Evolutionary conservation across 768 basidiomycete species (phyloP).

Genomic region (Suillus paluster): DNA sequence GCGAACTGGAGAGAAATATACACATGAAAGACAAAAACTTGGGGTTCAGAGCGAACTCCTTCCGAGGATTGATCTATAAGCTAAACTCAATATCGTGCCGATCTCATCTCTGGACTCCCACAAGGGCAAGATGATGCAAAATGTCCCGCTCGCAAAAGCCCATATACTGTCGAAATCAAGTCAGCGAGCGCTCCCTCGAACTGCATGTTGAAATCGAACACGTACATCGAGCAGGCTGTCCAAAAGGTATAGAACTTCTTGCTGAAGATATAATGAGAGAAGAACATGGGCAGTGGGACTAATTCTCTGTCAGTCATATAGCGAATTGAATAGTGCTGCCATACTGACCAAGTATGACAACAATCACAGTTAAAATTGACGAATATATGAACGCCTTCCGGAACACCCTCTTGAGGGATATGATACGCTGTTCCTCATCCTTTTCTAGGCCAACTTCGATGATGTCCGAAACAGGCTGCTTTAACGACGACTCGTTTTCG

Average conservation of each 20-base stretch:
- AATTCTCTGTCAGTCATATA: conserved; percentile 6
- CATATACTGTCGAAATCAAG: conserved; percentile 31
- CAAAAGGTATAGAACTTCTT: conserved; percentile 42
- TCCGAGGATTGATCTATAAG: conserved; percentile 13
- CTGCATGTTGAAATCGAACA: conserved; percentile 1
- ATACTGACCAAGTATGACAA: conserved; percentile 37
- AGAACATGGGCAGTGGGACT: conserved; percentile 46
- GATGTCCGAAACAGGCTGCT: background rate
- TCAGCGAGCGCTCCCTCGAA: conserved; percentile 11
- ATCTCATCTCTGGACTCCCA: conserved; percentile 44
- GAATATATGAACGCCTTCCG: conserved; percentile 40
- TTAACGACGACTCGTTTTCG: conserved; percentile 6
- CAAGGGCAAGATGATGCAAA: conserved; percentile 41
- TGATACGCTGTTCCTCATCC: conserved; percentile 15
- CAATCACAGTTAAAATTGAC: conserved; percentile 35
- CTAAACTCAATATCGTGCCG: conserved; percentile 20
- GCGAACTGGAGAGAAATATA: background rate
- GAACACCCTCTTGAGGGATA: conserved; percentile 33
- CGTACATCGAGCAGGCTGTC: conserved; percentile 44
- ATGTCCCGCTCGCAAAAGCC: conserved; percentile 41
- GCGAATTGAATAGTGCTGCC: background rate
- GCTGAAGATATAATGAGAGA: conserved; percentile 42
- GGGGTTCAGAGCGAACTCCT: background rate
- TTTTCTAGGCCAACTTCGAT: conserved; percentile 1
- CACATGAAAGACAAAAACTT: background rate